These are phyloP conservation scores for Isabelozyma rhagii DNA, from an alignment of 805 yeast genomes.

Conservation along the genomic window DNA sequence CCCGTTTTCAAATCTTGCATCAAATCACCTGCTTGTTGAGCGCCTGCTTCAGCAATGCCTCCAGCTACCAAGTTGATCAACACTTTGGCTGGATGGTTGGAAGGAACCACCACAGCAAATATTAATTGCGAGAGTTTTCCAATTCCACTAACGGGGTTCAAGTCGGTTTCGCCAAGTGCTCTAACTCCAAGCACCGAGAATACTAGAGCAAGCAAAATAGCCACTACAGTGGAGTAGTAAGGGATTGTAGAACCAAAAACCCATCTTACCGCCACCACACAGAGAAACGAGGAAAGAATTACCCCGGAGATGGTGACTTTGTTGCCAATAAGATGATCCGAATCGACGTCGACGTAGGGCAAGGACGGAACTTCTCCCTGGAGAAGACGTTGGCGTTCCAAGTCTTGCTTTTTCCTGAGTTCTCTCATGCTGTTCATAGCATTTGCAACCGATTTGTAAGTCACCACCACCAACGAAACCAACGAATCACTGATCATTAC, in stretches of 20 bases:
- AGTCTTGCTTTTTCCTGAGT: not conserved
- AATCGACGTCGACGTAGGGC: slow-evolving; percentile 22
- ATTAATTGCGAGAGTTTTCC: slow-evolving; percentile 90
- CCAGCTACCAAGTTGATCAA: slow-evolving; percentile 89
- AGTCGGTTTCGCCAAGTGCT: slow-evolving; percentile 94
- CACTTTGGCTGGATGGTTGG: slow-evolving; percentile 73
- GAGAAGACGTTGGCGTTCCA: not conserved
- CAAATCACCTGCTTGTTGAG: slow-evolving; percentile 97
- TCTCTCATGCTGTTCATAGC: not conserved
- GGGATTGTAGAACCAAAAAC: slow-evolving; percentile 77
- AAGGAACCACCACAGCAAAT: slow-evolving; percentile 79
- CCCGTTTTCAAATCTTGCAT: slow-evolving; percentile 98
- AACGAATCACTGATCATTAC: slow-evolving; percentile 92
- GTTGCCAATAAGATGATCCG: slow-evolving; percentile 47
- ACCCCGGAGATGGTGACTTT: slow-evolving; percentile 59
- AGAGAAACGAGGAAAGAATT: slow-evolving; percentile 59
- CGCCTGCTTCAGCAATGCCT: slow-evolving; percentile 97
- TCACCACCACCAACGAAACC: slow-evolving; percentile 69
- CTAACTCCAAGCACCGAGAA: slow-evolving; percentile 85
- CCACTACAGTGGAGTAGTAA: slow-evolving; percentile 60
- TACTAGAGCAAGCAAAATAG: slow-evolving; percentile 72
- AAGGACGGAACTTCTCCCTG: not conserved
- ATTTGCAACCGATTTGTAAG: slow-evolving; percentile 37
- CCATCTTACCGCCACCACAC: slow-evolving; percentile 59
- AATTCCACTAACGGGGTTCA: slow-evolving; percentile 95